phyloP scores from a whole-genome alignment of 2,329 filamentous ascomycete species.

The Aspergillus pseudoviridinutans region DNA sequence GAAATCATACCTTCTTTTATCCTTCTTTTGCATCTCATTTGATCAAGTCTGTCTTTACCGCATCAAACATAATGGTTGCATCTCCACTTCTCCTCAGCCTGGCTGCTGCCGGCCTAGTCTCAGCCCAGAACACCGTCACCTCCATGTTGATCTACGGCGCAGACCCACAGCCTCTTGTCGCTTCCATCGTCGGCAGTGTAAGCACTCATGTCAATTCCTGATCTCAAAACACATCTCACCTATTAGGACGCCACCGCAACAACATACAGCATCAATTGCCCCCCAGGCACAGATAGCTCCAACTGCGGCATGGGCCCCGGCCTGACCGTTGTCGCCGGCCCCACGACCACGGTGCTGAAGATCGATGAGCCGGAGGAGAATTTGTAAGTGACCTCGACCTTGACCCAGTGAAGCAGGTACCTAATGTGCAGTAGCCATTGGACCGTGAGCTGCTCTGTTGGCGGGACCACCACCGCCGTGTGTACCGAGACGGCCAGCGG shows the following conservation, averaged over 20 bases:
- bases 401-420: neutral
- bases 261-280: slow-evolving; percentile 24
- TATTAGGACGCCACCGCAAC: slow-evolving; percentile 21
- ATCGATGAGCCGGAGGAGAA: slow-evolving; percentile 3
- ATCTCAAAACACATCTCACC: neutral
- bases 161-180: slow-evolving; percentile 21
- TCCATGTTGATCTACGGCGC: slow-evolving; percentile 23
- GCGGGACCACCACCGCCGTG: slow-evolving; percentile 12
- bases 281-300: slow-evolving; percentile 14
- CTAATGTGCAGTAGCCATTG: slow-evolving; percentile 6
- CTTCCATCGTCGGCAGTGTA: slow-evolving; percentile 23
- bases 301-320: slow-evolving; percentile 28
- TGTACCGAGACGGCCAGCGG: slow-evolving; percentile 16
- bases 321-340: slow-evolving; percentile 17
- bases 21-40: neutral
- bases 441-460: slow-evolving; percentile 14
- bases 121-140: slow-evolving; percentile 17
- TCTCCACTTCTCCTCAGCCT: slow-evolving; percentile 11
- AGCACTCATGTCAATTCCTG: neutral
- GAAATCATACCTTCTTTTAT: neutral
- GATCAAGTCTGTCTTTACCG: neutral
- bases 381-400: slow-evolving; percentile 6
- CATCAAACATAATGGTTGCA: neutral
- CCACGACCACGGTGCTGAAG: slow-evolving; percentile 8
- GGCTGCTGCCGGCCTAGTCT: slow-evolving; percentile 14